These are phyloP conservation scores for Paramecium biaurelia DNA, from an alignment of 73 alveolate species.

Conservation along the genomic window DNA sequence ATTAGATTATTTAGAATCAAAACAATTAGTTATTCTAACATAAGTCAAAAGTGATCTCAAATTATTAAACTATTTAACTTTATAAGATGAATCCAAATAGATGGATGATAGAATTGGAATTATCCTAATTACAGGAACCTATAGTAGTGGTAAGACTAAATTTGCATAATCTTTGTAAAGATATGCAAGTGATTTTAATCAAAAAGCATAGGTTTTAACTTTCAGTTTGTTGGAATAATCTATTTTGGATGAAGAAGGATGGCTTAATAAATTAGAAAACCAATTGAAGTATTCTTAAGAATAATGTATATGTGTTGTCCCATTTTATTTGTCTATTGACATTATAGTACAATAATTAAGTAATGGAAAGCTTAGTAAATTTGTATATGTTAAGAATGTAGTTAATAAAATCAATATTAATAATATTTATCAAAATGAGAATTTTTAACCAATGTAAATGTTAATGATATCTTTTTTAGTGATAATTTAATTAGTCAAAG, in stretches of 20 bases:
- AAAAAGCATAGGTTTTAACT: not conserved
- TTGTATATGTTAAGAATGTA: not conserved
- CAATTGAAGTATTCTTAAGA: not conserved
- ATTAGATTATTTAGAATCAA: slow-evolving; percentile 42
- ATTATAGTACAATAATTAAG: not conserved
- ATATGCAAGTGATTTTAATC: slow-evolving; percentile 53
- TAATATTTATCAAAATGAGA: not conserved
- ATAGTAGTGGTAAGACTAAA: slow-evolving; percentile 56
- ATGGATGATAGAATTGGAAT: slow-evolving; percentile 33
- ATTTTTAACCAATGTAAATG: not conserved
- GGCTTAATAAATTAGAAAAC: not conserved
- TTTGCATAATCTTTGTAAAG: slow-evolving; percentile 48
- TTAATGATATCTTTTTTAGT: not conserved
- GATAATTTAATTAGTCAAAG: not conserved
- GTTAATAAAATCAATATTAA: slow-evolving; percentile 27
- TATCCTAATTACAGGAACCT: slow-evolving; percentile 32
- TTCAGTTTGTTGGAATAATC: slow-evolving; percentile 8
- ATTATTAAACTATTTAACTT: not conserved
- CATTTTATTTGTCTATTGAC: not conserved
- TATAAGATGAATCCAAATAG: not conserved
- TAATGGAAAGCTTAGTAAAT: not conserved
- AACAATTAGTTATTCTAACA: not conserved
- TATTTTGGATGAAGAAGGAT: slow-evolving; percentile 12
- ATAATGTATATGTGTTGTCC: slow-evolving; percentile 3
- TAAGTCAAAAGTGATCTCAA: slow-evolving; percentile 6